Percentiles rank a stretch among this genome's conserved stretches.
Evolutionary conservation across 2,329 filamentous ascomycete genomes (phyloP).

Genomic region (Alternaria triticimaculans): DNA sequence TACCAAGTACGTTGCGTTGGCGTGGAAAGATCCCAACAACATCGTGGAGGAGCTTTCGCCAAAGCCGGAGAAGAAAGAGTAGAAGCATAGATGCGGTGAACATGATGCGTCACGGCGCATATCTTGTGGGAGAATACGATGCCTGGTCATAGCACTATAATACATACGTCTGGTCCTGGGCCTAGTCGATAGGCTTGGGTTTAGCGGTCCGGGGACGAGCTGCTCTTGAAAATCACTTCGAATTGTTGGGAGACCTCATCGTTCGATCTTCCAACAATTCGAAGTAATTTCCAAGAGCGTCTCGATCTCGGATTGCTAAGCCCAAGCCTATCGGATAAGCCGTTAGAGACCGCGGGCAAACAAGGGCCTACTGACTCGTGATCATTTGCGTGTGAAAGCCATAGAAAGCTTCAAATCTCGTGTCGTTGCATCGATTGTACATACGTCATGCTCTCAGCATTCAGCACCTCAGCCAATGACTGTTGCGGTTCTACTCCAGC

Average conservation of each 20-base stretch:
- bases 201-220: background rate
- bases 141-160: slow-evolving; percentile 13
- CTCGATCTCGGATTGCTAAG: background rate
- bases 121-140: background rate
- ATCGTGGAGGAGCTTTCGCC: slow-evolving; percentile 64
- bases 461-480: background rate
- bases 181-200: background rate
- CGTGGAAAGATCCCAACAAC: slow-evolving; percentile 69
- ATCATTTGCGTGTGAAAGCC: background rate
- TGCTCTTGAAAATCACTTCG: background rate
- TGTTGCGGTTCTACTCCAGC: background rate
- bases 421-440: slow-evolving; percentile 11
- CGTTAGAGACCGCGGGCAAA: background rate
- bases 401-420: background rate
- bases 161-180: background rate
- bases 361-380: background rate
- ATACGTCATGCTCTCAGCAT: background rate
- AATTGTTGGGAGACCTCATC: background rate
- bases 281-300: background rate
- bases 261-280: background rate
- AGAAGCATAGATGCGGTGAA: background rate
- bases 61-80: slow-evolving; percentile 35
- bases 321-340: background rate
- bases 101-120: background rate
- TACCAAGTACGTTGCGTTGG: slow-evolving; percentile 68